Conservation (phyloP, 352 stramenopile genomes). For the Phytopythium chamaehyphon region DNA sequence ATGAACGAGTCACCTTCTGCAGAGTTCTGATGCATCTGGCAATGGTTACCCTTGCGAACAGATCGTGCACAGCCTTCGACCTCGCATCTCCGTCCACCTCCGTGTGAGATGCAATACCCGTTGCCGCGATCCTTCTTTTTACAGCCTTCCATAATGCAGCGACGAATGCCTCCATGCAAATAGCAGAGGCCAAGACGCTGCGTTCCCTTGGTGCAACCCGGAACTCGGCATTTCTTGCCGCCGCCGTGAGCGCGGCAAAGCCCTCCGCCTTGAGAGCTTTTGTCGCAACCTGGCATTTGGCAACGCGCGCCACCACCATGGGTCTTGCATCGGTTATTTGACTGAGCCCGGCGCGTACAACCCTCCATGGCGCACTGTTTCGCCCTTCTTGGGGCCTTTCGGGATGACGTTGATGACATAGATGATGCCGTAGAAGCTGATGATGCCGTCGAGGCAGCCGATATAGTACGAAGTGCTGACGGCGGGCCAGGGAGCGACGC, state of each 20-base stretch:
- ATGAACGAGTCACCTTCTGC: constrained; percentile 33
- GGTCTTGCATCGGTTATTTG: constrained; percentile 81
- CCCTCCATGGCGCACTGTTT: constrained; percentile 67
- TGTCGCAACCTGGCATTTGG: constrained; percentile 60
- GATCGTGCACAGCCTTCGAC: constrained; percentile 51
- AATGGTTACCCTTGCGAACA: constrained; percentile 73
- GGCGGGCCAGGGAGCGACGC: constrained; percentile 17
- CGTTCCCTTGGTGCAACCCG: constrained; percentile 70
- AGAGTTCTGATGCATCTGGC: constrained; percentile 52
- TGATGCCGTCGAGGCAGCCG: constrained; percentile 20
- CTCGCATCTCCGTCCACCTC: constrained; percentile 67
- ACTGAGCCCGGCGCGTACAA: constrained; percentile 62
- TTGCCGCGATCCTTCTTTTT: constrained; percentile 84
- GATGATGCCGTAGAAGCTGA: constrained; percentile 19
- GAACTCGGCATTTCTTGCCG: constrained; percentile 68
- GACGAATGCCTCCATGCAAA: constrained; percentile 70
- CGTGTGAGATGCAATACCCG: constrained; percentile 78
- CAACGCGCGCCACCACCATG: constrained; percentile 74
- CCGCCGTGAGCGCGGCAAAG: constrained; percentile 57
- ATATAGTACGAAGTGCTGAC: constrained; percentile 14
- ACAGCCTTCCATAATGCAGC: constrained; percentile 65
- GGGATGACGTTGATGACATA: constrained; percentile 20
- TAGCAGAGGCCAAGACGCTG: constrained; percentile 80
- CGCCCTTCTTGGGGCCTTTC: constrained; percentile 26
- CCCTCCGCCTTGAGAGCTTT: constrained; percentile 74